Evolutionary conservation across 2,329 filamentous ascomycete genomes (phyloP), one percentile per base, ranked within the genome.

Genomic region (Diaporthe nobilis): DNA sequence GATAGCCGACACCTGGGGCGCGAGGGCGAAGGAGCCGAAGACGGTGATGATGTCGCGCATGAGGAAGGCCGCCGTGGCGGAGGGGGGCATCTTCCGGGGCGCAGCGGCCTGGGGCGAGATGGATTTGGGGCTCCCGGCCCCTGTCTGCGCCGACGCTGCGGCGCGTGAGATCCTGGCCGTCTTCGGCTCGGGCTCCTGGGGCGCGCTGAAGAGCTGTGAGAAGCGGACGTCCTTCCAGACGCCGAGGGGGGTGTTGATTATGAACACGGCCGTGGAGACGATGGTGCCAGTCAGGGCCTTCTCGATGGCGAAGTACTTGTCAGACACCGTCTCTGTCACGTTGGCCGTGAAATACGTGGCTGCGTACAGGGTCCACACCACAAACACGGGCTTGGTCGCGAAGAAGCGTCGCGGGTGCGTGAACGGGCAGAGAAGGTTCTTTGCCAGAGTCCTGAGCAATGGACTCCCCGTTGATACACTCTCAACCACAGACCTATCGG

Each of bases 221-320:
- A 70, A 70, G n/a, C 65, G 65, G 65, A 70, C 65, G 49, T 70
- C 65, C 34, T 70, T 70, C 65, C 65, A 70, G 17, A 70, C 65
- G n/a, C 65, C 65, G 49, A 70, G 65, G 34, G 65, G 65, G 15
- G 65, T 55, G 49, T 70, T 70, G 15, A 70, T n/a, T 42, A 70
- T 55, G 65, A 70, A 70, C 15, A 70, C 65, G n/a, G 34, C 65
- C 15, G 65, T 25, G 4, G 65, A 70, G 49, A 70, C 49, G 37
- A 70, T 55, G 34, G 65, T 70, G 2, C 65, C 65, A 5, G 65
- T 70, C 3, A 70, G n/a, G 34, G 65, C 65, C 65, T 70, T 70
- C 49, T 70, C 65, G 49, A 55, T 17, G 22, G 49, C n/a, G 4
- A 70, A 42, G n/a, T 70, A 70, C 49, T 55, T 70, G 7, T 55